Percentiles rank a stretch among this genome's conserved stretches.
These are phyloP conservation scores for Daldinia loculata DNA, from an alignment of 495 filamentous ascomycete species.

Conservation along the genomic window DNA sequence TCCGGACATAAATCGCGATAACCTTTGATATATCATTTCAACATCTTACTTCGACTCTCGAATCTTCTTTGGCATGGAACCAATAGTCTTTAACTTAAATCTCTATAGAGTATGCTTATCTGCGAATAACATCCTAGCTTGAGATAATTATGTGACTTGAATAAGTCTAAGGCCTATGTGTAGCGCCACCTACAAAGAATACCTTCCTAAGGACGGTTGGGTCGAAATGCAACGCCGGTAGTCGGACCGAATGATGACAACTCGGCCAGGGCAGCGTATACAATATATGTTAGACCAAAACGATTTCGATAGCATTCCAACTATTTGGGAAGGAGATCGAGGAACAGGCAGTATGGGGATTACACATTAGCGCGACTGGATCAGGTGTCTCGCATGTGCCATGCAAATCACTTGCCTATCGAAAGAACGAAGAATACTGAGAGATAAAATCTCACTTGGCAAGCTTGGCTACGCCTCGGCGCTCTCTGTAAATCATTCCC, in stretches of 20 bases:
- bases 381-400: background rate
- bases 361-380: background rate
- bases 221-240: background rate
- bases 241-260: slow-evolving; percentile 28
- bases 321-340: background rate
- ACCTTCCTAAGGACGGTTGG: background rate
- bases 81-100: background rate
- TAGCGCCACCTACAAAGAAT: background rate
- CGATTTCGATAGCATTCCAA: background rate
- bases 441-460: slow-evolving; percentile 12
- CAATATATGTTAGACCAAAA: background rate
- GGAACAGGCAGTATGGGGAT: background rate
- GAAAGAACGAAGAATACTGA: slow-evolving; percentile 2
- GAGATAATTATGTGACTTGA: background rate
- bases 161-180: background rate
- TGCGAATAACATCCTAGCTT: background rate
- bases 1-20: background rate
- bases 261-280: background rate
- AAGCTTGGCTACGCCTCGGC: slow-evolving; percentile 25
- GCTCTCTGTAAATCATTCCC: slow-evolving; percentile 25
- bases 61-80: background rate
- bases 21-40: slow-evolving; percentile 1
- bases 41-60: background rate
- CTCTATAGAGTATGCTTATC: background rate
- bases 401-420: slow-evolving; percentile 18